Percentiles rank a stretch among this genome's conserved stretches.
phyloP scores from a whole-genome alignment of 1,139 yeast species.

The Candida freyschussii region DNA sequence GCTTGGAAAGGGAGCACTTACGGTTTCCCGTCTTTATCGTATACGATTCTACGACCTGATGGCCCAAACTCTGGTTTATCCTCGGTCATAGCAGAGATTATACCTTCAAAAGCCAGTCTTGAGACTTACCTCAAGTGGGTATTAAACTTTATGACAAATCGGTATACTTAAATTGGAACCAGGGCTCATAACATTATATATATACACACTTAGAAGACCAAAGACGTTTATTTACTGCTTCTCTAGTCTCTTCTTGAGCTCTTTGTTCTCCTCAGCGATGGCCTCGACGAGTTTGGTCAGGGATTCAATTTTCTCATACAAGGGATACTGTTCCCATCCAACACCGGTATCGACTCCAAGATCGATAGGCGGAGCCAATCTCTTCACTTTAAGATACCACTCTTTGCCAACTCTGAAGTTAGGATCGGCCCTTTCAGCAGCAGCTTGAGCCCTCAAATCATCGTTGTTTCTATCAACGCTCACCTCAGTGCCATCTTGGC shows the following conservation, averaged over 20 bases:
- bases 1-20: conserved; percentile 35
- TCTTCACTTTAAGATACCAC: conserved; percentile 47
- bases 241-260: conserved; percentile 11
- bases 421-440: conserved; percentile 71
- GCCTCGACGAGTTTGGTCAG: conserved; percentile 29
- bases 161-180: too few relatives aligned
- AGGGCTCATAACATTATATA: too few relatives aligned
- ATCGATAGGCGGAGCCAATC: conserved; percentile 51
- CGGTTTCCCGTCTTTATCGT: conserved; percentile 91
- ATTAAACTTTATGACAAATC: too few relatives aligned
- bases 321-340: conserved; percentile 60
- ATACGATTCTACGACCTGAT: conserved; percentile 65
- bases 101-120: too few relatives aligned
- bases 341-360: conserved; percentile 53
- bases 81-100: too few relatives aligned
- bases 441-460: conserved; percentile 46
- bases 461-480: conserved; percentile 21
- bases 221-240: neutral
- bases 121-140: too few relatives aligned
- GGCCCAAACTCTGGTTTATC: conserved; percentile 43
- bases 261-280: conserved; percentile 17
- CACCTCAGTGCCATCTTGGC: conserved; percentile 20
- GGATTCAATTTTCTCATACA: conserved; percentile 38
- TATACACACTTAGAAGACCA: too few relatives aligned
- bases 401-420: conserved; percentile 49